Base-by-base conservation (phyloP, 805 yeast species). In the Candida maesae region DNA sequence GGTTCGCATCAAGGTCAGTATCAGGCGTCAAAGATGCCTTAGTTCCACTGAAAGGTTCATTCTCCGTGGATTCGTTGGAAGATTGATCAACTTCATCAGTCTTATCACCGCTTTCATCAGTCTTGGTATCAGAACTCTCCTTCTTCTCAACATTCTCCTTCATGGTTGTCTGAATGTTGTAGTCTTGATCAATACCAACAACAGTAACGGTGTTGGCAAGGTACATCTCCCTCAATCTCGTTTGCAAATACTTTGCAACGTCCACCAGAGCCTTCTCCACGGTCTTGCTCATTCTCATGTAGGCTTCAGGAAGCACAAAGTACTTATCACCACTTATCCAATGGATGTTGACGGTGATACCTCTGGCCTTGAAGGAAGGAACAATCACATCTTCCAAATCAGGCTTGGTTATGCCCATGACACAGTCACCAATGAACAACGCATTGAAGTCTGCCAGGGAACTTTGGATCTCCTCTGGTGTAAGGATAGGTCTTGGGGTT, bases 121-220 rank as follows among this genome's bases (percentile, higher is more conserved):
- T 21, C 8, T 21, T 23, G n/a, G 5, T 13, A 21, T 28, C 18
- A n/a, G 6, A 7, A 25, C 5, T 6, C 28, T 25, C 12, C 33
- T 20, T 16, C 16, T 24, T 30, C 23, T 16, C 23, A 17, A 25
- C 16, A 30, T 12, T n/a, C 18, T 20, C 9, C 18, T 14, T 16
- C 16, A 11, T 35, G 18, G 34, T 37, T 10, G 30, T 9, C 14
- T 44, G 24, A 14, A 28, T 32, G 16, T 39, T 34, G 19, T 36
- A 36, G 6, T 48, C 54, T 13, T 53, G 52, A 45, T 76, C 73
- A 24, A 73, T 54, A 47, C 65, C 61, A 39, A 76, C 70, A 45
- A 74, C 54, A 31, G 65, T 61, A 50, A 81, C 73, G 35, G 67
- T 69, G 52, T 71, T 72, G 4, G 81, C 82, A 23, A 78, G 47